Evolutionary conservation across 2,329 filamentous ascomycete species (phyloP), one percentile per base, ranked within the genome.

Genomic region (Zymoseptoria crescenta): DNA sequence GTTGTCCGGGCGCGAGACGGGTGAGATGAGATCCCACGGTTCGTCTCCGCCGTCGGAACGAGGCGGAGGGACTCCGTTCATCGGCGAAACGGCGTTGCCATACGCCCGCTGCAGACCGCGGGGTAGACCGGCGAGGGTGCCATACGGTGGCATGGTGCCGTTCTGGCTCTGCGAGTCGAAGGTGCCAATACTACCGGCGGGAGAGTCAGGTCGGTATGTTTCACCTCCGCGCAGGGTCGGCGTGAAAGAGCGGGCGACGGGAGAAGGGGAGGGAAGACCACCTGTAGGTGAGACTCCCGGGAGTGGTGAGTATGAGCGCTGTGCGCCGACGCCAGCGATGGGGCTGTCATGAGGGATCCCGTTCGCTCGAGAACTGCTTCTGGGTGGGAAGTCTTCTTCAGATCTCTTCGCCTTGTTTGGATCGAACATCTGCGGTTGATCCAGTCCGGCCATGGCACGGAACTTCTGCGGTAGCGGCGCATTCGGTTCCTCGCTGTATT

Each of bases 401-500:
- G n/a, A 16, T 16, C 35, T 45, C 35, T 45, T 45, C 13, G 35
- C 35, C 16, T 45, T 45, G 24, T 13, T 16, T 1, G 49, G 49
- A n/a, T 27, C 20, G 7, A 51, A 51, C 20, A 21, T 21, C 5
- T 51, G 49, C 8, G 69, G 70, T n/a, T 62, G 60, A 54, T 74
- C 70, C 4, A 74, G 61, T 0, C 72, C 72, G 56, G 72, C 72
- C 64, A 74, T 65, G 5, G 68, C 70, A 20, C 72, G 64, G 50
- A 72, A 74, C 6, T 70, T 66, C 48, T 70, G 68, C 7, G 72
- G 72, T 2, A 74, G 57, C 35, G 72, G 72, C 49, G 72, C 70
- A 55, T 77, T 72, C 4, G 75, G 72, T 2, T 88, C 84, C 61
- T 84, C 83, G 30, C 84, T 82, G 67, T 94, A 94, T 1, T 89